These are phyloP conservation scores for Piloderma croceum DNA, from an alignment of 768 basidiomycete species.

Conservation along the genomic window DNA sequence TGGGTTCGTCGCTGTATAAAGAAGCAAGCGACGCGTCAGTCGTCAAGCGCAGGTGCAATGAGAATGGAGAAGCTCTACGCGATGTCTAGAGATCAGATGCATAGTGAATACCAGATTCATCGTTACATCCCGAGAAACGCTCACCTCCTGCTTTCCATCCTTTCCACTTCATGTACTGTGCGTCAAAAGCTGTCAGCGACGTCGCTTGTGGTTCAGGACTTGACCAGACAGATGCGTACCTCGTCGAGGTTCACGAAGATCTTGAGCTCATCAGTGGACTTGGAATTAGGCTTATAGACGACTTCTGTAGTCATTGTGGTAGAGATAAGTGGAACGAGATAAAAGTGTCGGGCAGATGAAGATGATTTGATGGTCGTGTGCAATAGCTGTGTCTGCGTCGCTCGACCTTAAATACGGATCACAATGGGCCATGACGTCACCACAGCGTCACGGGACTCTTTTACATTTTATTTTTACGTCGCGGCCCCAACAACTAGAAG, in stretches of 20 bases:
- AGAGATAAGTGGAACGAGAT: not conserved
- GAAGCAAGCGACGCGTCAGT: no score
- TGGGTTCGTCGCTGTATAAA: no score
- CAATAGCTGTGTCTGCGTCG: not conserved
- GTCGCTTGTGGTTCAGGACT: conserved; percentile 1
- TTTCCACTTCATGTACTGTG: conserved; percentile 74
- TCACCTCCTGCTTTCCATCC: conserved; percentile 75
- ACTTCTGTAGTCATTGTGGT: conserved; percentile 44
- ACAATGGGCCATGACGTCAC: not conserved
- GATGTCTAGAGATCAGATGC: no score
- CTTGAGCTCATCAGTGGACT: conserved; percentile 68
- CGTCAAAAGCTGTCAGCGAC: conserved; percentile 4
- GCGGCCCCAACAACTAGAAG: no score
- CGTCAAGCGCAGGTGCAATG: no score
- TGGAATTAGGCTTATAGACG: conserved; percentile 72
- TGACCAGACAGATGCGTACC: conserved; percentile 37
- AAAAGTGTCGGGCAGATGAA: not conserved
- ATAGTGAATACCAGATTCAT: conserved; percentile 12
- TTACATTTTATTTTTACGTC: no score
- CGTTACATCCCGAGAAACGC: conserved; percentile 19
- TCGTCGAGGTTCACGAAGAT: conserved; percentile 60
- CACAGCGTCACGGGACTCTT: not conserved
- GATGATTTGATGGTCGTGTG: not conserved
- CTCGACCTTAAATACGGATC: not conserved
- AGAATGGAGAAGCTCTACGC: no score